Evolutionary conservation across 2,329 filamentous ascomycete species (phyloP).

Genomic region (Colletotrichum eleusines): DNA sequence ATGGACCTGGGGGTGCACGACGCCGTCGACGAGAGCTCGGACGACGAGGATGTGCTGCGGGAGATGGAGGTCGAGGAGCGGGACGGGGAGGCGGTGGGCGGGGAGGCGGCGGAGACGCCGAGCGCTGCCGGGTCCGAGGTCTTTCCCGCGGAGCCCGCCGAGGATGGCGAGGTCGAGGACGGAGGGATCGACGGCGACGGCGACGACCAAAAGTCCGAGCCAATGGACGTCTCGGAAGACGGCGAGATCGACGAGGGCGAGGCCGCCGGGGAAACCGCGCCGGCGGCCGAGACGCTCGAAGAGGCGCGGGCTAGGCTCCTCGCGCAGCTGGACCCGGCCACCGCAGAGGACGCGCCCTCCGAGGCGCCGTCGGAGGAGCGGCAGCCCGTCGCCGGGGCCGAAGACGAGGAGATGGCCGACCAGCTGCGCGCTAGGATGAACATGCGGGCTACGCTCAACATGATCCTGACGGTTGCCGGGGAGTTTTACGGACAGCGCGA

Average conservation of each 20-base stretch:
- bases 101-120: slow-evolving; percentile 28
- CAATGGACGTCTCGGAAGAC: slow-evolving; percentile 61
- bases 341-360: slow-evolving; percentile 48
- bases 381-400: slow-evolving; percentile 24
- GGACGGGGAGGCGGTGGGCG: slow-evolving; percentile 43
- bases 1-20: slow-evolving; percentile 57
- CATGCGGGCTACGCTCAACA: slow-evolving; percentile 83
- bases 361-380: slow-evolving; percentile 38
- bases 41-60: slow-evolving; percentile 53
- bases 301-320: slow-evolving; percentile 63
- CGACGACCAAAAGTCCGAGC: slow-evolving; percentile 46
- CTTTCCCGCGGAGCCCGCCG: slow-evolving; percentile 40
- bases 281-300: slow-evolving; percentile 53
- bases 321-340: slow-evolving; percentile 54
- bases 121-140: not conserved
- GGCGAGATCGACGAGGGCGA: slow-evolving; percentile 50
- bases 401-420: slow-evolving; percentile 41
- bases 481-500: slow-evolving; percentile 93
- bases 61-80: slow-evolving; percentile 50
- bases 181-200: slow-evolving; percentile 41
- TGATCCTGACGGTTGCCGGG: slow-evolving; percentile 89
- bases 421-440: slow-evolving; percentile 58
- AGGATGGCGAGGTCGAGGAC: slow-evolving; percentile 39
- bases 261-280: slow-evolving; percentile 50
- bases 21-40: slow-evolving; percentile 59